These are phyloP conservation scores for Hyaloperonospora brassicae DNA, from an alignment of 352 stramenopile species.

Conservation along the genomic window DNA sequence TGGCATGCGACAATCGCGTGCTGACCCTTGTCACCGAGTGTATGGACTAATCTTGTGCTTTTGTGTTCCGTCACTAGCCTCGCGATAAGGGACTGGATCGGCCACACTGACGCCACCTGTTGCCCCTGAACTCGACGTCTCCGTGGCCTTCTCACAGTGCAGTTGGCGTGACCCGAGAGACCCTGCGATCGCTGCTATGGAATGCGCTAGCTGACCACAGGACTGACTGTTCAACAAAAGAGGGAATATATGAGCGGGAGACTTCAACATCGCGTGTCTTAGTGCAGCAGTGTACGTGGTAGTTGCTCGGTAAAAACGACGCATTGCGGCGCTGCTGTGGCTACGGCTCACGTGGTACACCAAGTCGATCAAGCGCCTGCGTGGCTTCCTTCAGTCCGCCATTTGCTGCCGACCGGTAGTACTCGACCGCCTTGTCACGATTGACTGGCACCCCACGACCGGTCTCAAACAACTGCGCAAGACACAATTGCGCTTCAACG, in stretches of 20 bases:
- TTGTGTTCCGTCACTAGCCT: slow-evolving; percentile 21
- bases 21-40: slow-evolving; percentile 19
- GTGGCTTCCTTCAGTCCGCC: slow-evolving; percentile 45
- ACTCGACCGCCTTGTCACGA: slow-evolving; percentile 56
- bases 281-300: slow-evolving; percentile 6
- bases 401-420: slow-evolving; percentile 63
- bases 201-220: too few relatives aligned
- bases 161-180: neutral
- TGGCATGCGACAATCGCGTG: slow-evolving; percentile 20
- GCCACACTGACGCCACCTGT: slow-evolving; percentile 7
- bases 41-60: slow-evolving; percentile 24
- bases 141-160: slow-evolving; percentile 1
- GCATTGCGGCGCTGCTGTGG: slow-evolving; percentile 9
- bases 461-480: slow-evolving; percentile 68
- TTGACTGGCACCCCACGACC: slow-evolving; percentile 44
- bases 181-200: too few relatives aligned
- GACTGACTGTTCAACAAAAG: too few relatives aligned
- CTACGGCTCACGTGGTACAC: slow-evolving; percentile 28
- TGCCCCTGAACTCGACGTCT: slow-evolving; percentile 17
- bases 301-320: slow-evolving; percentile 2
- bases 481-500: slow-evolving; percentile 60
- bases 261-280: slow-evolving; percentile 5
- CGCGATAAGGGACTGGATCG: slow-evolving; percentile 31
- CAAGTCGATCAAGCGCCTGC: slow-evolving; percentile 44
- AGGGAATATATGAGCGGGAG: neutral